Evolutionary conservation across 768 basidiomycete species (phyloP).

Genomic region (Lentinula raphanica): DNA sequence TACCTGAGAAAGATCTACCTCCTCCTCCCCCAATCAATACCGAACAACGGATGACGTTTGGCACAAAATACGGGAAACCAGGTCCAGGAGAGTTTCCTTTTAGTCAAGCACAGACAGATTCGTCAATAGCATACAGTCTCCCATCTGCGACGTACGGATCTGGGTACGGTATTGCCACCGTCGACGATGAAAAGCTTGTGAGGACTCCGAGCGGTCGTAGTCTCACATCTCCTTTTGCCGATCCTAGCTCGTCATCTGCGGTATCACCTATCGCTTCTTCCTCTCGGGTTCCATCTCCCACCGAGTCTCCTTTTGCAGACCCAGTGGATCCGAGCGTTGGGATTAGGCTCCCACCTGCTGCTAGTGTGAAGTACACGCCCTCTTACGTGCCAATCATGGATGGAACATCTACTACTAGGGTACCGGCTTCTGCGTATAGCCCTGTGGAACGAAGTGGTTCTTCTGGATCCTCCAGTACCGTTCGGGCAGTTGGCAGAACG

Average conservation of each 20-base stretch:
- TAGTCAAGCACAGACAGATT: not conserved
- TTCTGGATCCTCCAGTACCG: not conserved
- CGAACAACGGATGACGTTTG: constrained; percentile 36
- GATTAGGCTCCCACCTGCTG: not conserved
- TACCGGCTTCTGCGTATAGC: not conserved
- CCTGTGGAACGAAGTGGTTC: not conserved
- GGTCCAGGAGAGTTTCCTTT: constrained; percentile 10
- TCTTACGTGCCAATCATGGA: not conserved
- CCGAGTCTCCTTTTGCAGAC: constrained; percentile 26
- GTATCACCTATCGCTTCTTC: not conserved
- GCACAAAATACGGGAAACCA: constrained; percentile 25
- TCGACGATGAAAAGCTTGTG: not conserved
- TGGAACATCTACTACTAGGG: not conserved
- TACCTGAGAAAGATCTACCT: constrained; percentile 27
- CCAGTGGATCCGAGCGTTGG: constrained; percentile 12
- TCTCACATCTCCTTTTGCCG: constrained; percentile 24
- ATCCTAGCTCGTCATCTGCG: constrained; percentile 10
- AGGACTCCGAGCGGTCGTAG: not conserved
- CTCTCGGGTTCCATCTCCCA: not conserved
- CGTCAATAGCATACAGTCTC: not conserved
- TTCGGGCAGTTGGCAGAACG: too few relatives aligned
- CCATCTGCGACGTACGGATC: not conserved
- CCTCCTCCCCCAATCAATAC: constrained; percentile 70
- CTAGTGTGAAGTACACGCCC: not conserved
- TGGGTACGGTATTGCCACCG: not conserved